Base-by-base conservation (phyloP, 768 basidiomycete genomes). In the Leucosporidium yakuticum region DNA sequence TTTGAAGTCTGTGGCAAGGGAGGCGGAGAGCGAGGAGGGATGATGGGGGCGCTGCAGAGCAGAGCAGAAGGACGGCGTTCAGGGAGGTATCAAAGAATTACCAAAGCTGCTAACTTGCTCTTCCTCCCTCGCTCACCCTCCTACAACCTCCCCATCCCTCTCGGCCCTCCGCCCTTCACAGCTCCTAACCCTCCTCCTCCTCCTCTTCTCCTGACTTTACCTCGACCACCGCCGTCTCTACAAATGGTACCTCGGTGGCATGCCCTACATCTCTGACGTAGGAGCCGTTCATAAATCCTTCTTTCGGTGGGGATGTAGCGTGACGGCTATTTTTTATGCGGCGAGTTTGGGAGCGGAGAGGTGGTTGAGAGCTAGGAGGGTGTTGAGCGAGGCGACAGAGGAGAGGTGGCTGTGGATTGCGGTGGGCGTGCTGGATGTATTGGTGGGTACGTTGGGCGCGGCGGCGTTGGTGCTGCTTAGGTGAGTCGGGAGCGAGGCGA, bases 351-450 rank as follows among this genome's bases (percentile, higher is more conserved):
- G 17, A 17, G 23, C 48, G 7, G 70, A 71, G n/a, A 49, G 70
- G 7, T 20, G 62, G 55, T 32, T 71, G 15, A 55, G 70, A 4
- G 27, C 31, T 19, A 48, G 32, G 21, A 49, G 70, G 8, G 70
- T 71, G 19, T 25, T 68, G 21, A 15, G 32, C 14, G 70, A 71
- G 27, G 70, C 66, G 9, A 71, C 49, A 3, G 66, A 67, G 4
- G 65, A 67, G 31, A n/a, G 56, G 11, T 23, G 17, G 32, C 48
- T 71, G 9, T 71, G 69, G 69, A 8, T 39, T n/a, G 6, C 25
- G 0, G 57, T 68, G 23, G 60, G 60, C 2, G 14, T 32, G 0
- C 19, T 59, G 4, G 70, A 71, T 53, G 44, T 57, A 0, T 0
- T 51, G 23, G 44, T 62, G 17, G 70, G 60, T 2, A 2, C 27